Base-by-base conservation (phyloP, 768 basidiomycete species). In the Tricholoma matsutake region DNA sequence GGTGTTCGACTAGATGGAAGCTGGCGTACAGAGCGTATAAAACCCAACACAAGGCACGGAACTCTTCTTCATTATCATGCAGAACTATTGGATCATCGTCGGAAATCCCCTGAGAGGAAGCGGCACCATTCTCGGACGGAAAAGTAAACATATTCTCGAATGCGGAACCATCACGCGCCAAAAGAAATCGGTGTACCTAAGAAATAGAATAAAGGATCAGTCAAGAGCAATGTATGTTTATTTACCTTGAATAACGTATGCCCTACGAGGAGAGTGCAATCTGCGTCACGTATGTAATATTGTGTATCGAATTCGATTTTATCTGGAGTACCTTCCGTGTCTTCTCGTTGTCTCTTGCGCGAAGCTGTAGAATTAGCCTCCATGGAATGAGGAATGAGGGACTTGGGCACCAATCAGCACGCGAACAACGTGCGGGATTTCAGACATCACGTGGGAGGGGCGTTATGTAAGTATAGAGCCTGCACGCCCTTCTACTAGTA, bases 41-140 rank as follows among this genome's bases (percentile, higher is more conserved):
- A 41, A 54, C 54, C 65, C 64, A 69, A 22, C 67, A 69, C 18
- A 64, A 45, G 11, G 63, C 63, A 29, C 67, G 60, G 22, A 69
- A 64, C 13, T 66, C 64, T 4, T 60, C 62, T 32, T 52, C 54
- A 13, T 47, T 45, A 32, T 66, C 67, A 2, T 60, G 56, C 10
- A 65, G 54, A 14, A 60, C 31, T 28, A 65, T 49, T 25, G 68
- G 68, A n/a, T 61, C 28, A 11, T 64, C 57, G 34, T 64, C 68
- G 39, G 55, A 59, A 20, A 13, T 20, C 34, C 53, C 31, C 28
- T 57, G 51, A 52, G 51, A 29, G 16, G 35, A 18, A 8, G 25
- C 25, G 11, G 18, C 16, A 10, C 20, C 13, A 32, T 32, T 55
- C 43, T 25, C 22, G 22, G 49, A 20, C 18, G 64, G 64, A 32